Evolutionary conservation across 805 yeast species (phyloP).

Genomic region (Wickerhamiella sorbophila): DNA sequence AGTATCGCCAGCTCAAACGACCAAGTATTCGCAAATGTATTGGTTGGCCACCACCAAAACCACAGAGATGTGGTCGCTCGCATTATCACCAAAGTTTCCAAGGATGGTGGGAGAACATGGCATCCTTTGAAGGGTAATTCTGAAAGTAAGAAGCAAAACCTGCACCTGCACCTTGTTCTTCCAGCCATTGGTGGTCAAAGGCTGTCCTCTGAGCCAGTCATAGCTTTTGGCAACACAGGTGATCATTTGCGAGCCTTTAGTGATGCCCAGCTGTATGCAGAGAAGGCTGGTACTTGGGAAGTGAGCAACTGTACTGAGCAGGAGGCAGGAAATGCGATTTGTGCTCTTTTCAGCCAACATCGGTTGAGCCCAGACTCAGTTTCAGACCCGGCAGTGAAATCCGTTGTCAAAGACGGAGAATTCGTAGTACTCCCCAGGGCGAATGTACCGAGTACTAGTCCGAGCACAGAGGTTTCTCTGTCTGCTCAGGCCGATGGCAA

Average conservation of each 20-base stretch:
- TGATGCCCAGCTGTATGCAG: conserved; percentile 39
- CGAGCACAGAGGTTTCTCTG: too few species aligned
- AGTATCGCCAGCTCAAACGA: conserved; percentile 46
- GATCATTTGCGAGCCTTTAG: conserved; percentile 16
- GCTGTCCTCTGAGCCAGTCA: conserved; percentile 24
- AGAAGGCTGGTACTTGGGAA: too few species aligned
- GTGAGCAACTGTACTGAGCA: too few species aligned
- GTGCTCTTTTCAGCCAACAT: too few species aligned
- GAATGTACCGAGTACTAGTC: too few species aligned
- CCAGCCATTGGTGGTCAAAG: not conserved
- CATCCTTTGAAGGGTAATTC: conserved; percentile 10
- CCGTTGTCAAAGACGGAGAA: too few species aligned
- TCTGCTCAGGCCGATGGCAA: too few species aligned
- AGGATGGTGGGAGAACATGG: conserved; percentile 28
- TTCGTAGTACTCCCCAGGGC: too few species aligned
- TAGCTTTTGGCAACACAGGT: conserved; percentile 33
- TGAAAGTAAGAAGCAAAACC: not conserved
- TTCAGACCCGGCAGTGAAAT: too few species aligned
- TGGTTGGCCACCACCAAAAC: conserved; percentile 7
- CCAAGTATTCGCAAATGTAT: conserved; percentile 38
- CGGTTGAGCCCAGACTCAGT: too few species aligned
- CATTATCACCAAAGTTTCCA: conserved; percentile 25
- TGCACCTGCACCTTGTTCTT: not conserved
- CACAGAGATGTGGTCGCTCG: conserved; percentile 3
- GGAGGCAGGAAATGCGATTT: too few species aligned